Conservation (phyloP, 495 filamentous ascomycete genomes). For the Amniculicola lignicola region DNA sequence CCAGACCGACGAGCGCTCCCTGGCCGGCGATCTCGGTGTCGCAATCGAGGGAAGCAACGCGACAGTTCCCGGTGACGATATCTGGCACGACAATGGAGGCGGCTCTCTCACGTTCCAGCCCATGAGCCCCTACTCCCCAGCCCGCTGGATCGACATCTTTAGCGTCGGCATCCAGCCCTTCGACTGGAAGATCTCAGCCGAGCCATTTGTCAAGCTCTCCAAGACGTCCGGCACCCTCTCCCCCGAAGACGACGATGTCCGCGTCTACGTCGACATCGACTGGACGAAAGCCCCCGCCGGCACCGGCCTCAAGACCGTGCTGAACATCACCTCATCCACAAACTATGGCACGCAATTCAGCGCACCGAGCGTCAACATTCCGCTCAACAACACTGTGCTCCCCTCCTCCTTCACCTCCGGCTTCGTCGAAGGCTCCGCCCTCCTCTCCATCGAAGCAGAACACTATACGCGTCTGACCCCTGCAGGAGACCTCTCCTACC, state of each 20-base stretch:
- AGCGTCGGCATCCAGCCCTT: slow-evolving; percentile 58
- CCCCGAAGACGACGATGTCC: slow-evolving; percentile 49
- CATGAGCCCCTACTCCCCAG: slow-evolving; percentile 62
- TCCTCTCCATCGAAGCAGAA: slow-evolving; percentile 59
- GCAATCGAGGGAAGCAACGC: slow-evolving; percentile 63
- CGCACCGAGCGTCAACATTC: slow-evolving; percentile 56
- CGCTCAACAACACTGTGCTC: slow-evolving; percentile 53
- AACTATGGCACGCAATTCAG: slow-evolving; percentile 54
- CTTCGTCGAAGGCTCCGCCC: slow-evolving; percentile 63
- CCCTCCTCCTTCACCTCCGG: slow-evolving; percentile 56
- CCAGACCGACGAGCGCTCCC: slow-evolving; percentile 52
- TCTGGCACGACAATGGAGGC: slow-evolving; percentile 56
- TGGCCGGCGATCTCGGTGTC: slow-evolving; percentile 64
- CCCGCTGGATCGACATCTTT: slow-evolving; percentile 67
- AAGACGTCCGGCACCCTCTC: slow-evolving; percentile 53
- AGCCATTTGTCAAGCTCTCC: slow-evolving; percentile 58
- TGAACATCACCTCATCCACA: slow-evolving; percentile 54
- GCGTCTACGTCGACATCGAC: slow-evolving; percentile 61
- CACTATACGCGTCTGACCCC: slow-evolving; percentile 46
- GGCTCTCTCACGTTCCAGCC: slow-evolving; percentile 52
- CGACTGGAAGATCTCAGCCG: slow-evolving; percentile 53
- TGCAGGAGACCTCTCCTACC: slow-evolving; percentile 40
- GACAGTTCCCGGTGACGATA: slow-evolving; percentile 64
- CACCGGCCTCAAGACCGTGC: slow-evolving; percentile 46
- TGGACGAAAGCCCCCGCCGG: slow-evolving; percentile 55